Evolutionary conservation across 73 alveolate species (phyloP), one percentile per base, ranked within the genome.

Genomic region (Paramecium biaurelia): DNA sequence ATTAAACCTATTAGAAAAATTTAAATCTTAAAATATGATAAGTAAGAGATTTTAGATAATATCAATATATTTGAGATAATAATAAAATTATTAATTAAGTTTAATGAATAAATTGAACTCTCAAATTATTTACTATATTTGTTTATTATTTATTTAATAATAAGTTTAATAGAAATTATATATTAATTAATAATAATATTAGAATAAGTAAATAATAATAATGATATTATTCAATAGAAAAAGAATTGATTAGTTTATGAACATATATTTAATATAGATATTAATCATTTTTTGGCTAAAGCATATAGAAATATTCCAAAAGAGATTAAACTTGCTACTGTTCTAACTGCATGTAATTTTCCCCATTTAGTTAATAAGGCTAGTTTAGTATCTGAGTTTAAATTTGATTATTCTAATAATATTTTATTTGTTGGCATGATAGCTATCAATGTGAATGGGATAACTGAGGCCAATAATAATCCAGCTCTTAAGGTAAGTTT

Each of bases 271-370:
- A 47, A 47, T 47, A 53, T 53, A 18, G 11, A 18, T 53, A 53
- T 15, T 20, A 24, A 63, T 72, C 86, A 72, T 72, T 72, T 72
- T 37, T 72, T 72, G 38, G 58, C 86, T 3, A 72, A 9, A 14
- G 86, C 58, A 72, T 35, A 72, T 12, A 72, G 11, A 32, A 85
- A 56, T 24, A 85, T 4, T 56, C 93, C 93, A 56, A 85, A 56
- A 32, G 93, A 76, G 57, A 37, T 89, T 38, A 85, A 24, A n/a
- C 86, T 49, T 2, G 72, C 85, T 2, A 57, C 58, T 10, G 93
- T 85, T 85, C 93, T 85, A 6, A 85, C 93, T 18, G 86, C 67
- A 37, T 85, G 93, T 15, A 85, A 35, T 45, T 85, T 7, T 4
- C 93, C 93, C 93, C 93, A 85, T 85, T 26, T 26, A 10, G 9